phyloP scores from a whole-genome alignment of 306 rosid species.

The Cucumis sativus region Cucumber_9930_V3 NC_026661.2:7872001-7872500 shows the following conservation, averaged over 20 bases:
- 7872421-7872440: conserved; percentile 39
- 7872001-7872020: background rate
- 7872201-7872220: conserved; percentile 83
- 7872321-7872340: background rate
- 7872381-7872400: background rate
- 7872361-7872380: background rate
- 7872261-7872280: conserved; percentile 65
- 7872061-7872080: background rate
- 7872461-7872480: conserved; percentile 66
- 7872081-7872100: background rate
- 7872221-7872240: conserved; percentile 62
- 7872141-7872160: background rate
- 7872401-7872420: conserved; percentile 41
- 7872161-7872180: background rate
- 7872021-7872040: background rate
- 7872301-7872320: conserved; percentile 43
- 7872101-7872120: background rate
- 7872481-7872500: background rate
- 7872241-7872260: conserved; percentile 76
- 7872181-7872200: conserved; percentile 74
- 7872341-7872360: background rate
- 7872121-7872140: background rate
- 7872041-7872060: background rate
- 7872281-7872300: conserved; percentile 73
- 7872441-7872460: conserved; percentile 75